These are phyloP conservation scores for Fallopia convolvulus DNA, from an alignment of 148 eudicot genomes.

Conservation along the genomic window DNA sequence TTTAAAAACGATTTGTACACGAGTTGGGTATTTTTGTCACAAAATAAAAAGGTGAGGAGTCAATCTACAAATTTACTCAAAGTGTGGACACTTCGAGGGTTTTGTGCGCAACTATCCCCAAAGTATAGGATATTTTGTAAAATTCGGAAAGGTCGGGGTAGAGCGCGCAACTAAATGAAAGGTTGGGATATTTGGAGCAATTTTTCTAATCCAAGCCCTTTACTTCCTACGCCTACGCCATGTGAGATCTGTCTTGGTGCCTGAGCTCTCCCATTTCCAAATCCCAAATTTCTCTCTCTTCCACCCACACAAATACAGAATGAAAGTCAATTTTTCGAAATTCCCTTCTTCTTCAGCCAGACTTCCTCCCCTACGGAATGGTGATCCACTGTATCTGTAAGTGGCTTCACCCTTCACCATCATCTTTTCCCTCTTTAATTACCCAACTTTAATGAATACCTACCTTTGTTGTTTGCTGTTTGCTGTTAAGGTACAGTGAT, in stretches of 20 bases:
- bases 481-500: not conserved
- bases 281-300: constrained; percentile 3
- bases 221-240: constrained; percentile 33
- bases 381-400: constrained; percentile 13
- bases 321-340: constrained; percentile 9
- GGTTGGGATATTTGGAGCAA: no score
- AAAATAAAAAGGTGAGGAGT: no score
- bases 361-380: constrained; percentile 10
- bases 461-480: not conserved
- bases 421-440: not conserved
- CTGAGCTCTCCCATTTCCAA: constrained; percentile 13
- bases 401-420: not conserved
- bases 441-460: not conserved
- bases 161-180: no score
- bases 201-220: not conserved
- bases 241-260: constrained; percentile 38
- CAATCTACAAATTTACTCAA: no score
- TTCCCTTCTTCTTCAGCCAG: constrained; percentile 10
- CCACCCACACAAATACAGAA: constrained; percentile 2
- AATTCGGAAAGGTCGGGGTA: no score
- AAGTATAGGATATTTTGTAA: no score
- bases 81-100: no score
- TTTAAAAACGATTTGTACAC: no score
- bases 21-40: no score
- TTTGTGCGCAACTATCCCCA: no score